phyloP scores from a whole-genome alignment of 108 stramenopile species.

The Cylindrotheca fusiformis region DNA sequence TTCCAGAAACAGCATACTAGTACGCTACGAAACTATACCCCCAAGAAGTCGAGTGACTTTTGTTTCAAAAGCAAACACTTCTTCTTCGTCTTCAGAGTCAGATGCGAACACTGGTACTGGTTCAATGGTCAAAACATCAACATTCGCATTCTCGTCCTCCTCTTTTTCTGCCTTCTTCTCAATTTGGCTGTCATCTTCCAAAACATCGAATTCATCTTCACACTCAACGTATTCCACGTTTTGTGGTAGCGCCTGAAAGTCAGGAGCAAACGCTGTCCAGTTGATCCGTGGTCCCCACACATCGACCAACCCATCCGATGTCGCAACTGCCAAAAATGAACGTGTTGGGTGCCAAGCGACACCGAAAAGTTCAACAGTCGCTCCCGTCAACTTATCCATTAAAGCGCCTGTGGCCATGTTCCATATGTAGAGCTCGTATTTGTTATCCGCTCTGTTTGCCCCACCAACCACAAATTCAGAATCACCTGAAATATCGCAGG shows the following conservation, averaged over 20 bases:
- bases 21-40: neutral
- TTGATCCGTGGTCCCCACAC: slow-evolving; percentile 72
- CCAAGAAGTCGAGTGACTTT: slow-evolving; percentile 31
- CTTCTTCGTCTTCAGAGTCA: slow-evolving; percentile 70
- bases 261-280: slow-evolving; percentile 84
- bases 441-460: slow-evolving; percentile 57
- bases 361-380: slow-evolving; percentile 49
- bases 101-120: slow-evolving; percentile 65
- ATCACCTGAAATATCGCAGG: slow-evolving; percentile 74
- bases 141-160: slow-evolving; percentile 29
- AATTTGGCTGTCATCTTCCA: slow-evolving; percentile 5
- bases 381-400: slow-evolving; percentile 75
- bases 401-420: slow-evolving; percentile 69
- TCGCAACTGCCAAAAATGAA: slow-evolving; percentile 73
- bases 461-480: slow-evolving; percentile 80
- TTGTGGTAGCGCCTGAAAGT: slow-evolving; percentile 74
- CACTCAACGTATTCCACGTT: slow-evolving; percentile 75
- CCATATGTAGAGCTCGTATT: slow-evolving; percentile 69
- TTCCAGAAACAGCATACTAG: too few relatives aligned
- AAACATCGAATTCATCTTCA: slow-evolving; percentile 83
- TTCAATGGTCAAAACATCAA: slow-evolving; percentile 60
- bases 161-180: slow-evolving; percentile 25
- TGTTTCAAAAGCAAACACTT: slow-evolving; percentile 64
- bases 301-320: slow-evolving; percentile 77
- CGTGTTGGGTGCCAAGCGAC: slow-evolving; percentile 85